phyloP scores from a whole-genome alignment of 2,329 filamentous ascomycete species.

The Fusarium coicis region DNA sequence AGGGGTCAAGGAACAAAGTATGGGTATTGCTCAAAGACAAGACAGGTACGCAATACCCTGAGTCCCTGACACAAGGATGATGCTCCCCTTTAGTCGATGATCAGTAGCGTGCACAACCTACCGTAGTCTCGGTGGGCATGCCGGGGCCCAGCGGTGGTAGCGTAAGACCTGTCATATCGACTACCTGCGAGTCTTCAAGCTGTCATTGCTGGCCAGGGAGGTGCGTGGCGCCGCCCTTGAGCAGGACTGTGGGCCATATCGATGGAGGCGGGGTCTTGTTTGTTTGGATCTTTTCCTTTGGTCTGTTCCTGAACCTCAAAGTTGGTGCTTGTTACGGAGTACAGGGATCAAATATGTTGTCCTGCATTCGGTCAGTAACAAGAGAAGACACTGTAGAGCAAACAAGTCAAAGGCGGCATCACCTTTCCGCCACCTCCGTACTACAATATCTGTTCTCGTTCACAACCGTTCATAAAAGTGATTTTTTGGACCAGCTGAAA shows the following conservation, averaged over 20 bases:
- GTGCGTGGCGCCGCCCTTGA: conserved; percentile 41
- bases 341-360: background rate
- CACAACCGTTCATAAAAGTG: background rate
- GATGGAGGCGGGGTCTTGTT: conserved; percentile 36
- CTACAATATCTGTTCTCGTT: background rate
- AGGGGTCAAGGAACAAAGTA: conserved; percentile 35
- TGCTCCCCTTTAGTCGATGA: conserved; percentile 41
- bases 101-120: conserved; percentile 43
- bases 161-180: conserved; percentile 52
- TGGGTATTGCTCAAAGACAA: conserved; percentile 31
- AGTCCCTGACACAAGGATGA: conserved; percentile 25
- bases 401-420: background rate
- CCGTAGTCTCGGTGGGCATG: conserved; percentile 41
- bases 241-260: conserved; percentile 34
- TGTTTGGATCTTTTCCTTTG: conserved; percentile 11
- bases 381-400: background rate
- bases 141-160: conserved; percentile 34
- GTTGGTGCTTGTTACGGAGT: background rate
- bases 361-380: conserved; percentile 5
- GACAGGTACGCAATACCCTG: conserved; percentile 28
- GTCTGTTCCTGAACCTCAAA: conserved; percentile 11
- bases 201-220: conserved; percentile 40
- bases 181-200: conserved; percentile 45
- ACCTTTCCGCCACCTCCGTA: background rate
- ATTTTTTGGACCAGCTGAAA: conserved; percentile 12